These are phyloP conservation scores for Lentithecium fluviatile DNA, from an alignment of 495 filamentous ascomycete species.

Conservation along the genomic window DNA sequence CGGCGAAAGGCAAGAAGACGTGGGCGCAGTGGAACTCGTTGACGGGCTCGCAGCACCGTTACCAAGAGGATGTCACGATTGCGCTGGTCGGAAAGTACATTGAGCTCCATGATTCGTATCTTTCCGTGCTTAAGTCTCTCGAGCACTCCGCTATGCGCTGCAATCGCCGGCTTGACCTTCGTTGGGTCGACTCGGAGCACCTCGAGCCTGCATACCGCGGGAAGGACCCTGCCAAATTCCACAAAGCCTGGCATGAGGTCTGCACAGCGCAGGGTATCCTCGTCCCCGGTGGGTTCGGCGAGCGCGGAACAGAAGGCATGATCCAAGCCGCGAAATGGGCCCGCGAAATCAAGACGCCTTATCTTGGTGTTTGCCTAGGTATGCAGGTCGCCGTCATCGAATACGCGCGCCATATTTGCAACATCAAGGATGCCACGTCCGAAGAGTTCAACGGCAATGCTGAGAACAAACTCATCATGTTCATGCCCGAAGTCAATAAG, in stretches of 20 bases:
- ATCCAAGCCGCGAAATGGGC: conserved; percentile 79
- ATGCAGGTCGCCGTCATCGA: conserved; percentile 96
- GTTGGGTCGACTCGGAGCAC: conserved; percentile 80
- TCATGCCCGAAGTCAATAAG: conserved; percentile 87
- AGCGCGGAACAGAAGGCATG: conserved; percentile 83
- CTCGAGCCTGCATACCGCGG: conserved; percentile 64
- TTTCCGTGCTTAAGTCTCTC: conserved; percentile 76
- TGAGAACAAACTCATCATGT: conserved; percentile 66
- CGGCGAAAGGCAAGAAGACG: conserved; percentile 58
- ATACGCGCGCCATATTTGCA: conserved; percentile 71
- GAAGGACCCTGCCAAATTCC: conserved; percentile 67
- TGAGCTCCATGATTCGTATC: conserved; percentile 77
- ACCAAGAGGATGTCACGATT: conserved; percentile 71
- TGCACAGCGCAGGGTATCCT: conserved; percentile 66
- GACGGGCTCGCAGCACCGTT: conserved; percentile 58
- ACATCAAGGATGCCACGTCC: conserved; percentile 58
- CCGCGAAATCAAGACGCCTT: conserved; percentile 74
- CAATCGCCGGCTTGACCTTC: conserved; percentile 71
- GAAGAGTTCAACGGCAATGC: conserved; percentile 60
- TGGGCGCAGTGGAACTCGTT: conserved; percentile 77
- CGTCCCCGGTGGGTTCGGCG: conserved; percentile 82
- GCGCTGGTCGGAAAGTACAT: conserved; percentile 92
- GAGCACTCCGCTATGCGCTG: conserved; percentile 92
- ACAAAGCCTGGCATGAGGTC: conserved; percentile 84
- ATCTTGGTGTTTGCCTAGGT: conserved; percentile 89